These are phyloP conservation scores for Fraxinus sp. DNA, from an alignment of 305 asterid genomes.

Conservation along the genomic window DNA sequence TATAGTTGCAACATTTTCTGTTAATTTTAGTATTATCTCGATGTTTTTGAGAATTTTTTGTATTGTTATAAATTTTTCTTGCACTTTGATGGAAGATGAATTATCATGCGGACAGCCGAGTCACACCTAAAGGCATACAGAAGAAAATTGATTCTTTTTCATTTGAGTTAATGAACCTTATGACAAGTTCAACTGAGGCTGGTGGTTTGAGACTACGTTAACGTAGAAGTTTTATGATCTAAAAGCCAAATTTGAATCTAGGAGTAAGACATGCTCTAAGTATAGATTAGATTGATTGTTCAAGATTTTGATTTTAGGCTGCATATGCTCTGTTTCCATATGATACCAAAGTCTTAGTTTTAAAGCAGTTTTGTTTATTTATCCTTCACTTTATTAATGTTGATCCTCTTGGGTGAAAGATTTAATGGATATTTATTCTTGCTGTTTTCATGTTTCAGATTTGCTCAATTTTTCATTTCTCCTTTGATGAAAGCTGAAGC, in stretches of 20 bases:
- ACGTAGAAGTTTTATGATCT: neutral
- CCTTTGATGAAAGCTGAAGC: constrained; percentile 94
- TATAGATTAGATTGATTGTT: neutral
- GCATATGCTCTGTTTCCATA: neutral
- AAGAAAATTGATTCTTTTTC: neutral
- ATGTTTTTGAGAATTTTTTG: neutral
- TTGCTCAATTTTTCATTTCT: constrained; percentile 83
- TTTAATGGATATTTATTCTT: constrained; percentile 10
- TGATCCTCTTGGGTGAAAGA: neutral
- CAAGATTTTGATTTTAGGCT: neutral
- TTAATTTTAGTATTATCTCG: neutral
- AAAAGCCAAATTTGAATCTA: constrained; percentile 1
- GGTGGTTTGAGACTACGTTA: neutral
- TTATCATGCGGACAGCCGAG: neutral
- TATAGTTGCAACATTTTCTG: neutral
- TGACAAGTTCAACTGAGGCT: neutral
- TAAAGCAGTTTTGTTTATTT: neutral
- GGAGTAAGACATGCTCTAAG: neutral
- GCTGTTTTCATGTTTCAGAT: constrained; percentile 49
- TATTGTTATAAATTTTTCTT: neutral
- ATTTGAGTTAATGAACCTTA: neutral
- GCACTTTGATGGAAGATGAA: neutral
- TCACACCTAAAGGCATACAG: neutral
- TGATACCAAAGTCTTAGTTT: neutral
- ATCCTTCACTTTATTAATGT: constrained; percentile 6